phyloP scores from a whole-genome alignment of 1,284 basidiomycete genomes.

The Boletus hoseneyae region DNA sequence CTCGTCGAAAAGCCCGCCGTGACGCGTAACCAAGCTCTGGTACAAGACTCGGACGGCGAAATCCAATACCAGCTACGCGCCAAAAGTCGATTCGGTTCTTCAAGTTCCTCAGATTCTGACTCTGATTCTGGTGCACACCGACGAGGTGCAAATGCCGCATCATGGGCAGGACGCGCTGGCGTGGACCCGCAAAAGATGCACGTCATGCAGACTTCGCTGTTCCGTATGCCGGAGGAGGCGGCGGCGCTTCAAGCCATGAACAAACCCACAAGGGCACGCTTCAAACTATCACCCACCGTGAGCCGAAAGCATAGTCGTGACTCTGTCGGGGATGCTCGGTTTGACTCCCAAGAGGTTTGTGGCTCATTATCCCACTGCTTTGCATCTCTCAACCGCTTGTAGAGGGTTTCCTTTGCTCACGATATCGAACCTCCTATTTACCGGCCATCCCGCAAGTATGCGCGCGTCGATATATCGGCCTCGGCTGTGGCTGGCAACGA shows the following conservation, averaged over 20 bases:
- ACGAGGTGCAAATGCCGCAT: constrained; percentile 37
- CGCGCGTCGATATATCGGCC: constrained; percentile 60
- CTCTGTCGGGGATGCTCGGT: constrained; percentile 63
- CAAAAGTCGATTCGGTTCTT: constrained; percentile 31
- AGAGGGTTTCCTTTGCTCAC: constrained; percentile 78
- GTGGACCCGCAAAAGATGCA: constrained; percentile 82
- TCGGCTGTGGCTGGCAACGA: constrained; percentile 67
- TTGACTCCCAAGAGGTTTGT: constrained; percentile 63
- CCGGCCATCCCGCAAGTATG: constrained; percentile 69
- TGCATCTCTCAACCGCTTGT: constrained; percentile 10
- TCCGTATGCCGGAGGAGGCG: constrained; percentile 69
- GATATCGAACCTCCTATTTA: constrained; percentile 60
- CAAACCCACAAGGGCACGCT: constrained; percentile 39
- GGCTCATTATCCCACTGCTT: constrained; percentile 2
- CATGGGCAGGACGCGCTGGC: constrained; percentile 69
- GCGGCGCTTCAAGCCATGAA: constrained; percentile 53
- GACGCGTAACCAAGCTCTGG: constrained; percentile 40
- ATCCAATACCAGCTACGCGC: constrained; percentile 41
- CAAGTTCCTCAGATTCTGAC: constrained; percentile 37
- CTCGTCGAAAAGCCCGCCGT: constrained; percentile 27
- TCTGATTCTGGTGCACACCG: constrained; percentile 18
- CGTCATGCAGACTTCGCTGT: constrained; percentile 89
- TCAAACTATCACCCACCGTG: constrained; percentile 35
- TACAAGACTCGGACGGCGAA: constrained; percentile 50
- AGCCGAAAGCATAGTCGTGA: constrained; percentile 74